Base-by-base conservation (phyloP, 345 rosid species). In the Acer saccharum region DNA sequence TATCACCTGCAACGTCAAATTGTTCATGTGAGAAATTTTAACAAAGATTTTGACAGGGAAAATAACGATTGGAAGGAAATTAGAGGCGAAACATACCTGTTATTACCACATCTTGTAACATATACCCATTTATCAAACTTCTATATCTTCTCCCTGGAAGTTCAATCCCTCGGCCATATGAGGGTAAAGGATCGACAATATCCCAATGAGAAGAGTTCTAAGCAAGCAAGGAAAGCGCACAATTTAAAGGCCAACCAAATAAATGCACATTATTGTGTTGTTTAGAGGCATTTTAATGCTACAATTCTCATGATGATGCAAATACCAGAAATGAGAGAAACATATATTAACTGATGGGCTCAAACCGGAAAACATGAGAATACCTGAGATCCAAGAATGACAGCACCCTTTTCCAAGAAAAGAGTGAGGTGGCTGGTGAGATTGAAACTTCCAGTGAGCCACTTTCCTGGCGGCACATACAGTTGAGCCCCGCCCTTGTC, bases 401-500 rank as follows among this genome's bases (percentile, higher is more conserved):
- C 82, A 12, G 99, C 98, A 25, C 93, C 97, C 80, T 91, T 95
- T 76, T 88, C 98, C 78, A 95, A 78, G 85, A 93, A 95, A 76
- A 95, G 91, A 10, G 99, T 95, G 77, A 95, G 99, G 79, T 92
- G 99, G 85, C 97, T 95, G 0, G 99, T 95, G 72, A 95, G 98
- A 71, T 92, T 95, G 86, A 95, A 85, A 80, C 99, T 92, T 72
- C 97, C 99, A 0, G 97, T 93, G 32, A 95, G 96, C 98, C 97
- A 95, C 82, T 86, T 87, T 39, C 99, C 99, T 0, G 97, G 89
- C 0, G 99, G 97, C 61, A 95, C 92, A 57, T 95, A 95, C 35
- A 95, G 97, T 88, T 95, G 97, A 61, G 99, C 99, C 29, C 99
- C 99, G 16, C 99, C 99, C 81, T 95, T 95, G 77, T 95, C 98